Evolutionary conservation across 1,139 yeast genomes (phyloP).

Genomic region (Hanseniaspora sp.): DNA sequence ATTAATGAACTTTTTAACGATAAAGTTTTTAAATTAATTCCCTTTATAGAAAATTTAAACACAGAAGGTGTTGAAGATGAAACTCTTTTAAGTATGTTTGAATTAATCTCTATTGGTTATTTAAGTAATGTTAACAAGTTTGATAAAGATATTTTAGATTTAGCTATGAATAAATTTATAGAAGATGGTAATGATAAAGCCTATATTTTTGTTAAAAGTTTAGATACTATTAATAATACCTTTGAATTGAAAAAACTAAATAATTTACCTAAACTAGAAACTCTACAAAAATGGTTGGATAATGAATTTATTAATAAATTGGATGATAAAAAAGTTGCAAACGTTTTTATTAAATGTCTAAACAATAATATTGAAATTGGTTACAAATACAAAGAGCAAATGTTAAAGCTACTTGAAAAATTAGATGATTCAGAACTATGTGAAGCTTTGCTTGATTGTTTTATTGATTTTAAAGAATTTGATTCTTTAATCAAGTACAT

Average conservation of each 20-base stretch:
- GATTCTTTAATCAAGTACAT: background rate
- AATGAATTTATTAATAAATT: background rate
- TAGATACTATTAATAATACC: conserved; percentile 1
- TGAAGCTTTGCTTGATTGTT: conserved; percentile 2
- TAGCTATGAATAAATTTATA: conserved; percentile 6
- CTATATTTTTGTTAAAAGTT: background rate
- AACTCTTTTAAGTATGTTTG: background rate
- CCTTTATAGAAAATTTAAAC: conserved; percentile 9
- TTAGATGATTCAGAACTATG: background rate
- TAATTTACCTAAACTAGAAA: conserved; percentile 5
- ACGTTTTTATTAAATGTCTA: background rate
- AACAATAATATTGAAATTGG: conserved; percentile 13
- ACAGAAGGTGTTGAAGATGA: background rate
- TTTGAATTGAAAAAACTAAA: conserved; percentile 9
- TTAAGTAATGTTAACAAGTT: conserved; percentile 2
- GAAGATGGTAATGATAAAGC: background rate
- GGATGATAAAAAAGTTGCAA: background rate
- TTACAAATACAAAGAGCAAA: conserved; percentile 9
- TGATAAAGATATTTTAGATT: conserved; percentile 2
- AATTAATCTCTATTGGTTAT: conserved; percentile 3
- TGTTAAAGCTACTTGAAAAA: background rate
- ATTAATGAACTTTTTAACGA: conserved; percentile 8
- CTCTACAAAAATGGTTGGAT: conserved; percentile 3
- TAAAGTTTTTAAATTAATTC: conserved; percentile 3
- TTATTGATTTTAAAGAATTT: conserved; percentile 13